phyloP scores from a whole-genome alignment of 2,329 filamentous ascomycete genomes.

The Fusarium transvaalense region DNA sequence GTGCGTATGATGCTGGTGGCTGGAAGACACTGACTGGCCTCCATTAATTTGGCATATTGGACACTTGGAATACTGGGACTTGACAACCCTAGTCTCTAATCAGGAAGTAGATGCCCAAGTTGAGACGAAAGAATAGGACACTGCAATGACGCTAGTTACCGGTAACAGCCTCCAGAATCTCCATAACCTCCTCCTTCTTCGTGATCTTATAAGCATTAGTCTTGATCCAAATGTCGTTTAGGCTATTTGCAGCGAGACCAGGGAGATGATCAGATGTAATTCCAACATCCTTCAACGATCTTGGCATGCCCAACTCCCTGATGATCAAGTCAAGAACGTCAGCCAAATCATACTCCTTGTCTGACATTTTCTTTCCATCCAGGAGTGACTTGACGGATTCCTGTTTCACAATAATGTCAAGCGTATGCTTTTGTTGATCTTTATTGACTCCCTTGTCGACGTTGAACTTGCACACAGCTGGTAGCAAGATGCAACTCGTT shows the following conservation, averaged over 20 bases:
- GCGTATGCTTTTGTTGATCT: background rate
- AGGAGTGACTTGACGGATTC: background rate
- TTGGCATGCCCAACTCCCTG: constrained; percentile 7
- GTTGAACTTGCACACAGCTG: constrained; percentile 24
- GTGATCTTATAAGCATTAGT: constrained; percentile 14
- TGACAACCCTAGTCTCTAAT: background rate
- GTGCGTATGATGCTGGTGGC: background rate
- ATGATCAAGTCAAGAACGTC: constrained; percentile 14
- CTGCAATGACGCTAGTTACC: background rate
- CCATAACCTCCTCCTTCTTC: constrained; percentile 7
- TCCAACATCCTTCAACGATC: constrained; percentile 2
- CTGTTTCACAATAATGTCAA: background rate
- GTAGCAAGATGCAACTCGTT: constrained; percentile 21
- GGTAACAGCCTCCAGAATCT: constrained; percentile 3
- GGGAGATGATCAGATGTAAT: background rate
- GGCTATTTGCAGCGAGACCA: constrained; percentile 9
- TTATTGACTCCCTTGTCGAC: background rate
- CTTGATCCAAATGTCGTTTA: constrained; percentile 24
- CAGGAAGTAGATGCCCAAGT: too few relatives aligned
- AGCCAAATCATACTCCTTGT: background rate
- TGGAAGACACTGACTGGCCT: background rate
- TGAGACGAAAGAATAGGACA: background rate
- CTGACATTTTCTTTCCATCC: background rate
- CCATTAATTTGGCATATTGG: background rate
- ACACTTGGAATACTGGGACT: too few relatives aligned